Percentiles rank a stretch among this genome's conserved stretches.
These are phyloP conservation scores for Phlebiopsis flavidoalba DNA, from an alignment of 768 basidiomycete genomes.

Conservation along the genomic window DNA sequence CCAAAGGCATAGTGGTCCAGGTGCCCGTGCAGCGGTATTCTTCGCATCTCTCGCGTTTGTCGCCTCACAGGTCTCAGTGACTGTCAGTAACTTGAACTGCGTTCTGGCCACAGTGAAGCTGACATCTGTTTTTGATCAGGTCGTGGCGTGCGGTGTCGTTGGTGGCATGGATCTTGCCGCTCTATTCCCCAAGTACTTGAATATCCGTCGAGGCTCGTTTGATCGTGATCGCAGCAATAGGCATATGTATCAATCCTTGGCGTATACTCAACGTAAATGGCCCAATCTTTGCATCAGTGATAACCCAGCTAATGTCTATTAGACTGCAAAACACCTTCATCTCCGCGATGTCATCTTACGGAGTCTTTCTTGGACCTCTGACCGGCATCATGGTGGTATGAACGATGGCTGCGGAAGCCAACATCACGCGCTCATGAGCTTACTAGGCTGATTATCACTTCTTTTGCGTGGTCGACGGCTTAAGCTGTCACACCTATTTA, in stretches of 20 bases:
- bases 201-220: conserved; percentile 28
- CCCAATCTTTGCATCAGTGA: conserved; percentile 8
- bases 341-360: conserved; percentile 27
- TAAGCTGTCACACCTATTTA: conserved; percentile 26
- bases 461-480: conserved; percentile 20
- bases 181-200: conserved; percentile 20
- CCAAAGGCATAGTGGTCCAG: conserved; percentile 23
- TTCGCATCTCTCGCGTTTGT: conserved; percentile 29
- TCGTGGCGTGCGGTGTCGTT: conserved; percentile 28
- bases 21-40: conserved; percentile 28
- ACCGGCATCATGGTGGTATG: conserved; percentile 29
- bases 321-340: conserved; percentile 24
- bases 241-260: conserved; percentile 29
- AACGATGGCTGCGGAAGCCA: not conserved
- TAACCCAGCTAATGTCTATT: not conserved
- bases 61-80: conserved; percentile 26
- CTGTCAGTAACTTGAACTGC: conserved; percentile 15
- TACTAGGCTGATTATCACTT: conserved; percentile 26
- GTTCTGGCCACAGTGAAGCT: not conserved
- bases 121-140: conserved; percentile 3
- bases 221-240: conserved; percentile 25
- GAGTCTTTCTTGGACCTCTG: conserved; percentile 27
- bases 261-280: conserved; percentile 24
- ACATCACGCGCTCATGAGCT: not conserved
- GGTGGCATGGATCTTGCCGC: conserved; percentile 31